These are phyloP conservation scores for Scenedesmus sp. DNA, from an alignment of 163 green algal species.

Conservation along the genomic window DNA sequence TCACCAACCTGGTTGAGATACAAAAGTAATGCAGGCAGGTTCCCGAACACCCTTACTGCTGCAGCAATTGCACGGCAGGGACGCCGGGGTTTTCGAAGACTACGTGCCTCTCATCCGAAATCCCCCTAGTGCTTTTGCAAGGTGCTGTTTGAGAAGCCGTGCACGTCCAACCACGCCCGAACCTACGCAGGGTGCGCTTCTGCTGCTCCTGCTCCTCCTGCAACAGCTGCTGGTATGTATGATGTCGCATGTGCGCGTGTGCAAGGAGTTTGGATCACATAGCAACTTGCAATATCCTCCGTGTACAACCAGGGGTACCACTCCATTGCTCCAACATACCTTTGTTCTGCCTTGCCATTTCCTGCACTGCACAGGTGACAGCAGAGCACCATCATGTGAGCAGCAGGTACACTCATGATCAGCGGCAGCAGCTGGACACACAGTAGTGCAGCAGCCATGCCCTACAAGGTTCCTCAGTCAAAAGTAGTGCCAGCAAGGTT, in stretches of 20 bases:
- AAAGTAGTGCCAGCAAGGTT: constrained; percentile 32
- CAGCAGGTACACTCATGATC: not conserved
- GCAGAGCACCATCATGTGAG: not conserved
- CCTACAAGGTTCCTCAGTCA: constrained; percentile 45
- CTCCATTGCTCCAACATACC: not conserved
- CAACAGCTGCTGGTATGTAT: not conserved
- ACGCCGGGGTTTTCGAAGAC: not conserved
- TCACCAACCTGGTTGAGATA: not conserved
- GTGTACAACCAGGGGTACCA: not conserved
- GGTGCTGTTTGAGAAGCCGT: not conserved
- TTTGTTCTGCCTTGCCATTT: not conserved
- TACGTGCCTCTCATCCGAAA: not conserved
- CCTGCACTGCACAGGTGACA: not conserved
- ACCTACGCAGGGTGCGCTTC: not conserved
- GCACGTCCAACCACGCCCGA: not conserved
- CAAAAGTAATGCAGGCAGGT: not conserved
- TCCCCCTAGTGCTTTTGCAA: not conserved
- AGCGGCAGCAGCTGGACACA: no score
- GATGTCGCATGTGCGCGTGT: not conserved
- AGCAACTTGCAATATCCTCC: not conserved
- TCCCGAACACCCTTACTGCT: not conserved
- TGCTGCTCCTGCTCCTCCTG: not conserved
- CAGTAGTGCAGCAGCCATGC: constrained; percentile 17
- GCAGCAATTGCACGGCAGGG: no score
- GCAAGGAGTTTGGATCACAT: not conserved